Percentiles rank a stretch among this genome's conserved stretches.
Conservation (phyloP, 768 basidiomycete genomes). For the Mycena polygramma region DNA sequence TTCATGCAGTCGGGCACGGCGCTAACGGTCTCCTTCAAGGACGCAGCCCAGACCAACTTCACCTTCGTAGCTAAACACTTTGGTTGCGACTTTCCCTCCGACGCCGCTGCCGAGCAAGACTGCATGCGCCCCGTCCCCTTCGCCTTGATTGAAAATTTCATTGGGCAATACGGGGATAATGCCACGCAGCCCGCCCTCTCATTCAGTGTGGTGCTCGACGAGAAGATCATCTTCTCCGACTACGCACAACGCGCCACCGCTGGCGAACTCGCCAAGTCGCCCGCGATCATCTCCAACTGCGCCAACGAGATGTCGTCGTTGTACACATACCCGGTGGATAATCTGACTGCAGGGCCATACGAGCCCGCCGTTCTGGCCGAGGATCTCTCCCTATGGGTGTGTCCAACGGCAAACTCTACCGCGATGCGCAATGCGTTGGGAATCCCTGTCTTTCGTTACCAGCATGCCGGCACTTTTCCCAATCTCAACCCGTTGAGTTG, state of each 20-base stretch:
- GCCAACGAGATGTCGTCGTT: slow-evolving; percentile 28
- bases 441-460: slow-evolving; percentile 28
- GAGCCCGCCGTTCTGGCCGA: slow-evolving; percentile 11
- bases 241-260: slow-evolving; percentile 23
- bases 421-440: slow-evolving; percentile 19
- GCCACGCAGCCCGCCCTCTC: slow-evolving; percentile 28
- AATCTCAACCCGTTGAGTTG: slow-evolving; percentile 22
- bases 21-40: neutral
- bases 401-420: slow-evolving; percentile 22
- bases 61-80: slow-evolving; percentile 30
- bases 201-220: slow-evolving; percentile 14
- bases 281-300: slow-evolving; percentile 26
- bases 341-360: slow-evolving; percentile 24
- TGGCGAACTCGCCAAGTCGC: slow-evolving; percentile 18
- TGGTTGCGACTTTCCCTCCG: slow-evolving; percentile 28
- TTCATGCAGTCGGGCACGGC: slow-evolving; percentile 26
- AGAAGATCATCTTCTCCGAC: slow-evolving; percentile 26
- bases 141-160: slow-evolving; percentile 26
- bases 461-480: slow-evolving; percentile 27
- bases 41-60: slow-evolving; percentile 20
- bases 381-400: slow-evolving; percentile 13
- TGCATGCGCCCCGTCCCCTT: slow-evolving; percentile 30
- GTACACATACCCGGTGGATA: slow-evolving; percentile 17
- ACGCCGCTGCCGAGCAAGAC: slow-evolving; percentile 22
- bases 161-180: slow-evolving; percentile 31